phyloP scores from a whole-genome alignment of 2,329 filamentous ascomycete genomes.

The Pyricularia grisea region DNA sequence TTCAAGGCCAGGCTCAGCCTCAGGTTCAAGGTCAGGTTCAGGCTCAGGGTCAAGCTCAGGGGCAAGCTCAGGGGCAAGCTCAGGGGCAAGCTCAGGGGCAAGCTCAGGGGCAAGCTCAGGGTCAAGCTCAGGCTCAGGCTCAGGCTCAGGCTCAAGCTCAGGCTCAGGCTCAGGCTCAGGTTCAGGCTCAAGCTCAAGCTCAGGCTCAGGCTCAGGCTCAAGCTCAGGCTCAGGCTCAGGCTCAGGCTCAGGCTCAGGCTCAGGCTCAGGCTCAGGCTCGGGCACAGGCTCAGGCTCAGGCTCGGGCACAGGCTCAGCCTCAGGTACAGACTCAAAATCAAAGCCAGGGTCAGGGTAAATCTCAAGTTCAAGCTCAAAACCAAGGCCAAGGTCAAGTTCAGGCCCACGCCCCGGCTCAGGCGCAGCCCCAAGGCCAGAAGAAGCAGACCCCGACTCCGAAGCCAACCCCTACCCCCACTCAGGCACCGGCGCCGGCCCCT shows the following conservation, averaged over 20 bases:
- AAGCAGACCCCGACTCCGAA: background rate
- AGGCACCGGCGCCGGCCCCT: too few relatives aligned
- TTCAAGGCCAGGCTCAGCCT: too few relatives aligned
- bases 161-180: background rate
- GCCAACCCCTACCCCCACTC: background rate
- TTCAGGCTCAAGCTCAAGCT: background rate
- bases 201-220: background rate
- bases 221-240: background rate
- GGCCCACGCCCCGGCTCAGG: background rate
- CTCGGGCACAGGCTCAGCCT: background rate
- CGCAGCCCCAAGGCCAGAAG: background rate
- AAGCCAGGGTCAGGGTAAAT: background rate
- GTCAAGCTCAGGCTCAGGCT: background rate
- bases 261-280: background rate
- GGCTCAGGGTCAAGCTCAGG: too few relatives aligned
- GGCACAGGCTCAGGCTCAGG: background rate
- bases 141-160: background rate
- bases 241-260: background rate
- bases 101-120: too few relatives aligned
- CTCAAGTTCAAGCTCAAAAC: background rate
- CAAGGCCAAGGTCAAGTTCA: background rate
- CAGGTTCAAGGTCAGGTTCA: too few relatives aligned
- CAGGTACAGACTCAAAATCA: background rate
- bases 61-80: background rate
- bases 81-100: background rate